These are phyloP conservation scores for Chaetomium fimeti DNA, from an alignment of 495 filamentous ascomycete species.

Conservation along the genomic window DNA sequence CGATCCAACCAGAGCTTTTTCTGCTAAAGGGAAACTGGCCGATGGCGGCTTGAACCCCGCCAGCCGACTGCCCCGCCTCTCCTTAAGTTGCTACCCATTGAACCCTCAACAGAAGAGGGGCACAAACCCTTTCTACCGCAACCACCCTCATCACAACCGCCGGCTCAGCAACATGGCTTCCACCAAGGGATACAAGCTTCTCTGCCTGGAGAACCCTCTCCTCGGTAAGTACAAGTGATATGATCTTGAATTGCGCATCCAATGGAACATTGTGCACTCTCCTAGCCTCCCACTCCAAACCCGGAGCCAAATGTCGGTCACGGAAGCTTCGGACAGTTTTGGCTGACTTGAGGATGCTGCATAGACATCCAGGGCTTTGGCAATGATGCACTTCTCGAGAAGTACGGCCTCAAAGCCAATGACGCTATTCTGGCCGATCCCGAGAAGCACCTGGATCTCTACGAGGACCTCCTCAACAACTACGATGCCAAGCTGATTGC, in stretches of 20 bases:
- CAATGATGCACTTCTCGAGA: constrained; percentile 75
- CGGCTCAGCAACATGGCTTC: constrained; percentile 60
- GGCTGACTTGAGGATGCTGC: neutral
- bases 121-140: constrained; percentile 27
- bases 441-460: constrained; percentile 75
- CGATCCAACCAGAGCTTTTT: constrained; percentile 4
- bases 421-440: constrained; percentile 95
- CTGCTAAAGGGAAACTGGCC: constrained; percentile 18
- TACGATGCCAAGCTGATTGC: constrained; percentile 90
- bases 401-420: constrained; percentile 91
- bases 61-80: constrained; percentile 27
- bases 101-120: constrained; percentile 13
- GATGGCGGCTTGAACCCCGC: constrained; percentile 30
- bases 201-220: constrained; percentile 94
- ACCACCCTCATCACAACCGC: constrained; percentile 17
- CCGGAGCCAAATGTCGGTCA: neutral
- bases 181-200: constrained; percentile 72
- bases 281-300: neutral
- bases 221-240: constrained; percentile 61
- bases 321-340: neutral
- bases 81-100: constrained; percentile 14
- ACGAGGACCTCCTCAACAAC: constrained; percentile 86
- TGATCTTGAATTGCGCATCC: constrained; percentile 18
- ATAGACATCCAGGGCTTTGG: constrained; percentile 89
- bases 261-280: neutral